Conservation (phyloP, 495 filamentous ascomycete genomes). For the Oidiodendron maius region DNA sequence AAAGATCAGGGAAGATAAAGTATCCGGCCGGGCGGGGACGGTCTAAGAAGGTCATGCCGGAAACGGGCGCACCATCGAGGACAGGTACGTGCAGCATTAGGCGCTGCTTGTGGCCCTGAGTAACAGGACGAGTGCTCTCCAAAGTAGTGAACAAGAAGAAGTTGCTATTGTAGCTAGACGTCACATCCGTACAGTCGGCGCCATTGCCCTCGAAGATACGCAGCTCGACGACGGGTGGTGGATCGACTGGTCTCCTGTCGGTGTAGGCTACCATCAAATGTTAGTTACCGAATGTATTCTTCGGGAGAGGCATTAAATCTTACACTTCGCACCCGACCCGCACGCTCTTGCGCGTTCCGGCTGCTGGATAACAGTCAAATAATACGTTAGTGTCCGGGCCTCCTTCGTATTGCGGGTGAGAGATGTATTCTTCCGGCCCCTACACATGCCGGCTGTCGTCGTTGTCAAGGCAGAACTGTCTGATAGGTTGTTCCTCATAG, state of each 20-base stretch:
- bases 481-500: too few relatives aligned
- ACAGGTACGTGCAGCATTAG: slow-evolving; percentile 64
- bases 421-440: background rate
- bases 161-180: slow-evolving; percentile 89
- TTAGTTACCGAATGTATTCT: too few relatives aligned
- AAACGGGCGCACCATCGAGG: slow-evolving; percentile 90
- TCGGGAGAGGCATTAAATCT: too few relatives aligned
- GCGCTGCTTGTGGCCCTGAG: slow-evolving; percentile 66
- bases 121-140: slow-evolving; percentile 77
- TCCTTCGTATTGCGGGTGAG: slow-evolving; percentile 60
- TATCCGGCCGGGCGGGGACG: slow-evolving; percentile 88
- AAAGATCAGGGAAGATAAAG: slow-evolving; percentile 96
- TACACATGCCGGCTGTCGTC: too few relatives aligned
- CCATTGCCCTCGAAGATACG: slow-evolving; percentile 78
- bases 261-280: too few relatives aligned
- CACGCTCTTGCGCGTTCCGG: slow-evolving; percentile 94
- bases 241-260: slow-evolving; percentile 93
- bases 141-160: slow-evolving; percentile 96
- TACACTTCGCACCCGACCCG: slow-evolving; percentile 92
- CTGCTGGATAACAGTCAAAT: slow-evolving; percentile 84
- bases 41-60: slow-evolving; percentile 94
- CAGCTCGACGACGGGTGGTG: slow-evolving; percentile 92
- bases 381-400: slow-evolving; percentile 76
- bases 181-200: slow-evolving; percentile 54
- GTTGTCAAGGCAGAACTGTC: too few relatives aligned